A percentile compares a stretch with the other conserved stretches of the same genome.
These are phyloP conservation scores for Sesbania bispinosa DNA, from an alignment of 306 rosid species.

Conservation along the genomic window DNA sequence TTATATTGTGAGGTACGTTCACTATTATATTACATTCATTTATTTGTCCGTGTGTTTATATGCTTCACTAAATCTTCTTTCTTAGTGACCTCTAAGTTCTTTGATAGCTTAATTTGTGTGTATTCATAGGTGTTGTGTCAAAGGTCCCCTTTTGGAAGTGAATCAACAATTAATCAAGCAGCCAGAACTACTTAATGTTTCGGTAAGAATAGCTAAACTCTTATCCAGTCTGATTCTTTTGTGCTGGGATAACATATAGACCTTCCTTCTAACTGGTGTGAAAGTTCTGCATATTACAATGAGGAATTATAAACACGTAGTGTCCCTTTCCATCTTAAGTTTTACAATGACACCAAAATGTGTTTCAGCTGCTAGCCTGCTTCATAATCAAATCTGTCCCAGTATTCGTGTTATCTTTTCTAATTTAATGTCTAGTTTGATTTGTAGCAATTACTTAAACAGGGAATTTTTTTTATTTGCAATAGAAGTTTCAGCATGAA, in stretches of 20 bases:
- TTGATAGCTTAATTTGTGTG: conserved; percentile 20
- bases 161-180: conserved; percentile 65
- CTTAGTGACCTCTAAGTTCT: conserved; percentile 9
- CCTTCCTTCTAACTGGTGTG: neutral
- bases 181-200: conserved; percentile 71
- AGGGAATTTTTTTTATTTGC: neutral
- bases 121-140: conserved; percentile 79
- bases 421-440: neutral
- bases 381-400: neutral
- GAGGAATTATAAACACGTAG: neutral
- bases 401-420: neutral
- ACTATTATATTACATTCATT: neutral
- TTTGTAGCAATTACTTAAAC: neutral
- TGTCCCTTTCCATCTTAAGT: too few species aligned
- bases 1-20: conserved; percentile 68
- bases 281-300: neutral
- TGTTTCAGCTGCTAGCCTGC: neutral
- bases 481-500: neutral
- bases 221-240: neutral
- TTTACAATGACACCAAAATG: too few species aligned
- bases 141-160: conserved; percentile 94
- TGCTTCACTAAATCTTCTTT: neutral
- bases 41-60: neutral
- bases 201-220: conserved; percentile 45
- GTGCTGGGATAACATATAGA: neutral